Evolutionary conservation across 768 basidiomycete genomes (phyloP), one percentile per base, ranked within the genome.

Genomic region (Calocybe cyanea): DNA sequence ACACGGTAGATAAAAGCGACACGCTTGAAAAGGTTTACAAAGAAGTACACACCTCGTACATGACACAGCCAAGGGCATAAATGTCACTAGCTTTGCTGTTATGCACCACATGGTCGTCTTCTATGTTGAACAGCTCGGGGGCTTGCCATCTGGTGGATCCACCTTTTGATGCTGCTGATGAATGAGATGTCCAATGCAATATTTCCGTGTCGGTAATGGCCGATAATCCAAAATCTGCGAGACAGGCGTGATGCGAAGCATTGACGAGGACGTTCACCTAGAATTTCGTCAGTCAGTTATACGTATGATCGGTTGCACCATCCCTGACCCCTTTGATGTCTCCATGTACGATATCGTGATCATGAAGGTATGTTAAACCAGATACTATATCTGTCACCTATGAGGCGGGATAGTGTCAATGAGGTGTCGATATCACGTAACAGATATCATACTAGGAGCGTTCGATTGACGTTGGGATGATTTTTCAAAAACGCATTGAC

Each of bases 241-340:
- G 34, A 36, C 52, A 48, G 24, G 50, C 52, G 15, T 31, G 34
- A 9, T 31, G 15, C 7, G 38, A 21, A 20, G 30, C 18, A 13
- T 38, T 41, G 23, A 54, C 38, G 7, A 54, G 41, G 23, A 54
- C 39, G 25, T 54, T 54, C 13, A 38, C 51, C 51, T 53, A 21
- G 23, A 13, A 23, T 24, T 23, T 14, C 3, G 11, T 23, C 17
- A 14, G 18, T n/a, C 18, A 21, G 38, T 19, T 4, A 11, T n/a
- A 17, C n/a, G 31, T 6, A 15, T 20, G 9, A 44, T 10, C n/a
- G 13, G 31, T 14, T 1, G 4, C n/a, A n/a, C n/a, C n/a, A 24
- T 14, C 8, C 13, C 32, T 17, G n/a, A 49, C 48, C 23, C 48
- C 48, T 44, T 45, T 43, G 8, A 49, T 17, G 25, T 49, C 48